Evolutionary conservation across 495 filamentous ascomycete species (phyloP).

Genomic region (Podospora australis): DNA sequence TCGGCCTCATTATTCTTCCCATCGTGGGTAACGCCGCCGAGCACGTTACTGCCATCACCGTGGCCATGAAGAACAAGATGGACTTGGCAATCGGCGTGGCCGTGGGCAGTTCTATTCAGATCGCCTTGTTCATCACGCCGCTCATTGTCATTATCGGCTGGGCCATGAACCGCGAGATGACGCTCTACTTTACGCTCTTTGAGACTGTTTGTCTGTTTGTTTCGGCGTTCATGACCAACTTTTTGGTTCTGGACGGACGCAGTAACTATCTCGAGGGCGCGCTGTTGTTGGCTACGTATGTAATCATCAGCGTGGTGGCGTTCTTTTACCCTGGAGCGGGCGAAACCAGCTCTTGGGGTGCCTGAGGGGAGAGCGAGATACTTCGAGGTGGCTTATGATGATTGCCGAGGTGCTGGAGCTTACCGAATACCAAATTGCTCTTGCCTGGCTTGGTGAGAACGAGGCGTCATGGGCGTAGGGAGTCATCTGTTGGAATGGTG

Average conservation of each 20-base stretch:
- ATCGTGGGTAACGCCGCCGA: slow-evolving; percentile 86
- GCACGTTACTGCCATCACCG: slow-evolving; percentile 78
- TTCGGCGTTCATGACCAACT: slow-evolving; percentile 75
- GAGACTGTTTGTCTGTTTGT: slow-evolving; percentile 77
- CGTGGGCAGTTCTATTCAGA: slow-evolving; percentile 73
- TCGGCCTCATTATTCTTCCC: slow-evolving; percentile 79
- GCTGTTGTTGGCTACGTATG: slow-evolving; percentile 67
- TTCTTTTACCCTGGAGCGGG: slow-evolving; percentile 54
- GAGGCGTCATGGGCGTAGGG: too few species aligned
- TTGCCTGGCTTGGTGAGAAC: too few species aligned
- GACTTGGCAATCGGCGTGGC: slow-evolving; percentile 80
- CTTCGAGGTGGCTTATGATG: neutral
- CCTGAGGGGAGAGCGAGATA: neutral
- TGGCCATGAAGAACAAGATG: slow-evolving; percentile 85
- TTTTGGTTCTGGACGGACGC: slow-evolving; percentile 70
- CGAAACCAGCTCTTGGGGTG: slow-evolving; percentile 33
- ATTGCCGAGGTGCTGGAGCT: neutral
- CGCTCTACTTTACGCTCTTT: slow-evolving; percentile 77
- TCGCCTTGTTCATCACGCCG: slow-evolving; percentile 77
- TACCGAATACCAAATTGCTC: neutral
- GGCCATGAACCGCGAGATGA: slow-evolving; percentile 70
- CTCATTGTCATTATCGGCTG: slow-evolving; percentile 74
- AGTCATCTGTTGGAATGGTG: too few species aligned
- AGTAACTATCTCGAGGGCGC: slow-evolving; percentile 79
- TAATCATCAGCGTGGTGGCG: slow-evolving; percentile 56